A percentile compares a stretch with the other conserved stretches of the same genome.
Conservation (phyloP, 192 early-diverging fungal genomes). For the Entomortierella beljakovae region DNA sequence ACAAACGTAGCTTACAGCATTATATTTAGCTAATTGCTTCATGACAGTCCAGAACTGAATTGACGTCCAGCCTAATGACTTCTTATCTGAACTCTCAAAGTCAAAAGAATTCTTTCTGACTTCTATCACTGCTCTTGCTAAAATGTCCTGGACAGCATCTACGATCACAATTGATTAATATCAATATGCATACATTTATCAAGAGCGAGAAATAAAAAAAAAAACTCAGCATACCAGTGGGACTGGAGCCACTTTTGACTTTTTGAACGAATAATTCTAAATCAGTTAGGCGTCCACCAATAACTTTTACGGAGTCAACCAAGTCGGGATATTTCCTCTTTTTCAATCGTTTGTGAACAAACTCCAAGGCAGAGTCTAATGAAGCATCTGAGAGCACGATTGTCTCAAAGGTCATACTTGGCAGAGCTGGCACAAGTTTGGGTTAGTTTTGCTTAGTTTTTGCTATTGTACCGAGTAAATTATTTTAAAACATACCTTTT, state of each 20-base stretch:
- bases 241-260: slow-evolving; percentile 75
- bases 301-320: slow-evolving; percentile 64
- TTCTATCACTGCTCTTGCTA: slow-evolving; percentile 83
- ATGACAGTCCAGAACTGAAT: slow-evolving; percentile 95
- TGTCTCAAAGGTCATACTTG: slow-evolving; percentile 75
- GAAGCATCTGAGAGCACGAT: slow-evolving; percentile 80
- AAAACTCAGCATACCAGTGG: slow-evolving; percentile 60
- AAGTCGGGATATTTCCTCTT: slow-evolving; percentile 50
- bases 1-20: slow-evolving; percentile 56
- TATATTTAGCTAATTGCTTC: slow-evolving; percentile 70
- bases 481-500: slow-evolving; percentile 62
- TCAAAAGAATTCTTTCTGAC: slow-evolving; percentile 89
- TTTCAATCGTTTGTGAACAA: slow-evolving; percentile 65
- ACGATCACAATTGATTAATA: not conserved
- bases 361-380: slow-evolving; percentile 67
- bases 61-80: slow-evolving; percentile 74
- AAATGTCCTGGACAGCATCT: slow-evolving; percentile 88
- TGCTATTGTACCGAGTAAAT: not conserved
- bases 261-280: slow-evolving; percentile 91
- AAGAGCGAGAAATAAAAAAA: not conserved
- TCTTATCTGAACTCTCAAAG: slow-evolving; percentile 62
- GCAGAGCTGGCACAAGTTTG: slow-evolving; percentile 60
- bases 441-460: not conserved
- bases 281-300: slow-evolving; percentile 95
- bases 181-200: slow-evolving; percentile 3